Evolutionary conservation across 495 filamentous ascomycete genomes (phyloP), one percentile per base, ranked within the genome.

Genomic region (Xylaria telfairii): DNA sequence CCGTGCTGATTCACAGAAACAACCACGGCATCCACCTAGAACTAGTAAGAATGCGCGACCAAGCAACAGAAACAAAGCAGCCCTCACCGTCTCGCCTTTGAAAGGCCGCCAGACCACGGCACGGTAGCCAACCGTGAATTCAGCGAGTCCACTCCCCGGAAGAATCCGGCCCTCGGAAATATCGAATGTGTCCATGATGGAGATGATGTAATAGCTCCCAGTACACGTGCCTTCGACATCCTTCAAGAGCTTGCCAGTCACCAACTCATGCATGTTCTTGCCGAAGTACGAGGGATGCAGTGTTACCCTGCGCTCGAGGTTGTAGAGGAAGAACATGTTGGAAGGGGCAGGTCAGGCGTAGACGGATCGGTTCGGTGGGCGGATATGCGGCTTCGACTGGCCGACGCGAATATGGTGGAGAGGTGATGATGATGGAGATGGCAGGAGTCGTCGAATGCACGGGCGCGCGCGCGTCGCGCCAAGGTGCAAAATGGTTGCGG

Each of bases 81-180:
- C 67, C 84, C 92, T 78, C 87, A 97, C 96, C 71, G 94, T 95
- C 85, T 99, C 96, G 70, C 94, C 94, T 76, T 93, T 93, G 86
- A 98, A 99, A 12, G 96, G 96, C 75, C 93, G 87, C 94, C 95
- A 99, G 57, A 99, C 95, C 51, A 99, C 93, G 44, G 96, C 96
- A 62, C 94, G 92, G 77, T 97, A 99, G 73, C 91, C 90, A 53
- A 98, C 92, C 0, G 92, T 97, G 81, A 97, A 99, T 79, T 98
- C 93, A 26, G 96, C 96, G 61, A 94, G 83, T 19, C 93, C 96
- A 70, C 89, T 94, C 4, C 93, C 92, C 0, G 96, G 95, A 39
- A 98, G 89, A 71, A 99, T 94, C 56, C 92, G 89, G 6, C 96
- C 96, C 72, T 96, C 92, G 19, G 93, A 95, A 73, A 98, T 92